Conservation (phyloP, 2,329 filamentous ascomycete species). For the Chalaropsis ovoidea region DNA sequence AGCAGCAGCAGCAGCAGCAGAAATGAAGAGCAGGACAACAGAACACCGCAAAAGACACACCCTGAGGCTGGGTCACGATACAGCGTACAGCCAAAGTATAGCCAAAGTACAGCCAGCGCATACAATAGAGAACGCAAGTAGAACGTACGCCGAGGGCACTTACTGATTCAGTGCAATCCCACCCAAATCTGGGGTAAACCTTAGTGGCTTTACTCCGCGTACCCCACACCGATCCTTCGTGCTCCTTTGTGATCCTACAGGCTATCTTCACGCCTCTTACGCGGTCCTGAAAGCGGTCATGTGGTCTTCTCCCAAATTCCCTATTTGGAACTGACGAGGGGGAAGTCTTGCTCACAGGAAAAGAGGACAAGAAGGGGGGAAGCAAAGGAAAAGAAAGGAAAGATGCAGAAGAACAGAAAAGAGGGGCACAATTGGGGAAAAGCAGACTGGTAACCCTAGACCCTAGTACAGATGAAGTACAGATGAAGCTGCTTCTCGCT, state of each 20-base stretch:
- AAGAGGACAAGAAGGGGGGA: not conserved
- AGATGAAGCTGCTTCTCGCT: too few species aligned
- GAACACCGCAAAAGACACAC: not conserved
- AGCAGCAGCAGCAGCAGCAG: too few species aligned
- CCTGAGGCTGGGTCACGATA: not conserved
- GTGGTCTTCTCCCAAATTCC: conserved; percentile 14
- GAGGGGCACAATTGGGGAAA: not conserved
- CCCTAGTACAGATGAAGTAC: too few species aligned
- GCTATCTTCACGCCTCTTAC: conserved; percentile 3
- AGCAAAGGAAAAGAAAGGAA: not conserved
- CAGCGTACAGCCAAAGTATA: too few species aligned
- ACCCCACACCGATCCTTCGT: not conserved
- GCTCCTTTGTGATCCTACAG: conserved; percentile 3
- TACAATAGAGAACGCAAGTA: not conserved
- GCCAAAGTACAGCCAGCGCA: not conserved
- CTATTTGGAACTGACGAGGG: conserved; percentile 1
- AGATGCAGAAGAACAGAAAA: not conserved
- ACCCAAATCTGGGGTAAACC: conserved; percentile 13
- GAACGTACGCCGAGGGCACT: not conserved
- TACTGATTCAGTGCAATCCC: not conserved
- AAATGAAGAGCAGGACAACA: too few species aligned
- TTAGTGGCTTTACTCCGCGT: not conserved
- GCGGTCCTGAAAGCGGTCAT: conserved; percentile 22
- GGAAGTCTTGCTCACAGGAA: not conserved
- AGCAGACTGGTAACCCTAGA: not conserved